Evolutionary conservation across 805 yeast genomes (phyloP), one percentile per base, ranked within the genome.

Genomic region (Candida xiaguanensis): DNA sequence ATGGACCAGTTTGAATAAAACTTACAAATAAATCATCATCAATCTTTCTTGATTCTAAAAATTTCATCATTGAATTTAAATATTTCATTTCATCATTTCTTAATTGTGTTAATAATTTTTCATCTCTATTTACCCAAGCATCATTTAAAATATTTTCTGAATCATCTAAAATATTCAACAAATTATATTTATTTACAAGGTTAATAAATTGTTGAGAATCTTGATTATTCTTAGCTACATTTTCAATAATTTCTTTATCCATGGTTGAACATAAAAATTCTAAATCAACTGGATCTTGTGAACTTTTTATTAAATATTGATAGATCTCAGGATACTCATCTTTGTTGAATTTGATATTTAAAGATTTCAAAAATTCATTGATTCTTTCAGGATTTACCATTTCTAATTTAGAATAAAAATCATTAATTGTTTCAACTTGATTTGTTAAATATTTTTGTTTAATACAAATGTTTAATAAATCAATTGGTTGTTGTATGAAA

Each of bases 351-450:
- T 36, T 23, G 5, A 34, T 14, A 29, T 36, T 19, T 6, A 36
- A 16, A 2, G 25, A 11, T 29, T 20, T 28, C 2, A 36, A 11
- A 23, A 36, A 36, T 16, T 15, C 4, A 18, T 29, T 17, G n/a
- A 41, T 22, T 19, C 19, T 22, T 2, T 4, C 28, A 14, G 48
- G 48, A 13, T 13, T 44, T 6, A 51, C 57, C 45, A 34, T 41
- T 13, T 45, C 39, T 4, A 68, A 36, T 28, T 65, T 68, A n/a
- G 51, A 34, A 41, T 50, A 68, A 19, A 56, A 46, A 27, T 61
- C 63, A 41, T 66, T 62, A 28, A 72, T 53, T 12, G 55, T 33
- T n/a, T 59, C 64, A 18, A 57, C 41, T 19, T 55, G 42, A 4
- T 46, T 43, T 3, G 53, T 46, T 12, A 50, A 44, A 2, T 56